Conservation (phyloP, 106 monocot species). For the Allium sativum region DNA sequence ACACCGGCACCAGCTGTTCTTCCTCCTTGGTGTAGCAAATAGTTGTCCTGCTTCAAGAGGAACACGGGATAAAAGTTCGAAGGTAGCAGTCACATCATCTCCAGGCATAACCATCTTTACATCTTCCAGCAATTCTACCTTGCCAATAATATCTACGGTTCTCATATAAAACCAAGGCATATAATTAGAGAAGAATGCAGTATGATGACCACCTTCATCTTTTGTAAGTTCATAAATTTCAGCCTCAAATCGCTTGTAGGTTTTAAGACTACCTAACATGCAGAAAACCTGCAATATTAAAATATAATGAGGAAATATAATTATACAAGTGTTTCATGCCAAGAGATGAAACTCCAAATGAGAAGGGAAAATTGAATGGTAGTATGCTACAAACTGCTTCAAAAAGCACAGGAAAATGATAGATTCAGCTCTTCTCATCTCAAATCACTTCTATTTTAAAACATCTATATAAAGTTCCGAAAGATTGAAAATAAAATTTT, state of each 20-base stretch:
- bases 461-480: too few relatives aligned
- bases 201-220: slow-evolving; percentile 94
- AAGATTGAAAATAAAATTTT: too few relatives aligned
- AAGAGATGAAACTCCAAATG: too few relatives aligned
- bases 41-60: slow-evolving; percentile 90
- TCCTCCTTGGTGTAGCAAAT: slow-evolving; percentile 74
- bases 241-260: slow-evolving; percentile 82
- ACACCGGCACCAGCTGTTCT: slow-evolving; percentile 73
- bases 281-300: slow-evolving; percentile 50
- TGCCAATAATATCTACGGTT: slow-evolving; percentile 89
- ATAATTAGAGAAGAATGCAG: slow-evolving; percentile 91
- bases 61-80: slow-evolving; percentile 76
- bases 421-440: too few relatives aligned
- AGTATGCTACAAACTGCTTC: too few relatives aligned
- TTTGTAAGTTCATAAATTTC: slow-evolving; percentile 92
- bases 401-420: too few relatives aligned
- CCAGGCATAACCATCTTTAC: slow-evolving; percentile 98
- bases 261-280: slow-evolving; percentile 72
- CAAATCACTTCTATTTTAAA: too few relatives aligned
- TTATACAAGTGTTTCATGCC: too few relatives aligned
- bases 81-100: slow-evolving; percentile 87
- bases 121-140: slow-evolving; percentile 81
- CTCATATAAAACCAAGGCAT: slow-evolving; percentile 88
- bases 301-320: background rate
- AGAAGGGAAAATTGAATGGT: too few relatives aligned